Evolutionary conservation across 345 rosid genomes (phyloP).

Genomic region (Trapa incisa): DNA sequence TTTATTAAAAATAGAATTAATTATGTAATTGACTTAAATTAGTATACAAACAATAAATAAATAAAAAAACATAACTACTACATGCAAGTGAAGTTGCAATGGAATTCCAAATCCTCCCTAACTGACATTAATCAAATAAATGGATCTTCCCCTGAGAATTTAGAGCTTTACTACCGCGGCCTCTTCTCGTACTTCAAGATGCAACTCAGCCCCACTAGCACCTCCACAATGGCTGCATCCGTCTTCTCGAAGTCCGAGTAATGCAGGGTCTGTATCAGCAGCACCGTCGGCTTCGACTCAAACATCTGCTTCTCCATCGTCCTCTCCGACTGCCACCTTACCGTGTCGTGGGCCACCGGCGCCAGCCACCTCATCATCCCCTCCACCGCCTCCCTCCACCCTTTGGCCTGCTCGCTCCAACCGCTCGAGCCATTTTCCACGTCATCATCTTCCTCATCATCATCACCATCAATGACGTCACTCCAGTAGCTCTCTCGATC

Average conservation of each 20-base stretch:
- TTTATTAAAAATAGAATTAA: too few relatives aligned
- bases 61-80: too few relatives aligned
- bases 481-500: neutral
- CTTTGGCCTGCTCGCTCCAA: slow-evolving; percentile 13
- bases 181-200: slow-evolving; percentile 13
- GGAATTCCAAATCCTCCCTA: too few relatives aligned
- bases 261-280: slow-evolving; percentile 37
- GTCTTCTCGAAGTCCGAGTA: slow-evolving; percentile 45
- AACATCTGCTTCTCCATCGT: slow-evolving; percentile 31
- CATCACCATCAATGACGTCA: slow-evolving; percentile 2
- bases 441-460: neutral
- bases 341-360: slow-evolving; percentile 38
- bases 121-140: neutral
- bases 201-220: slow-evolving; percentile 43
- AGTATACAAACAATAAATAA: too few relatives aligned
- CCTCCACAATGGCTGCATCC: slow-evolving; percentile 42
- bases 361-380: slow-evolving; percentile 33
- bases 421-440: neutral
- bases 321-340: slow-evolving; percentile 44
- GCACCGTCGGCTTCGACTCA: slow-evolving; percentile 25
- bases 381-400: slow-evolving; percentile 35
- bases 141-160: too few relatives aligned
- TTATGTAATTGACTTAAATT: too few relatives aligned
- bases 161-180: too few relatives aligned
- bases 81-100: too few relatives aligned